Base-by-base conservation (phyloP, 495 filamentous ascomycete species). In the Penicillium egyptiacum region DNA sequence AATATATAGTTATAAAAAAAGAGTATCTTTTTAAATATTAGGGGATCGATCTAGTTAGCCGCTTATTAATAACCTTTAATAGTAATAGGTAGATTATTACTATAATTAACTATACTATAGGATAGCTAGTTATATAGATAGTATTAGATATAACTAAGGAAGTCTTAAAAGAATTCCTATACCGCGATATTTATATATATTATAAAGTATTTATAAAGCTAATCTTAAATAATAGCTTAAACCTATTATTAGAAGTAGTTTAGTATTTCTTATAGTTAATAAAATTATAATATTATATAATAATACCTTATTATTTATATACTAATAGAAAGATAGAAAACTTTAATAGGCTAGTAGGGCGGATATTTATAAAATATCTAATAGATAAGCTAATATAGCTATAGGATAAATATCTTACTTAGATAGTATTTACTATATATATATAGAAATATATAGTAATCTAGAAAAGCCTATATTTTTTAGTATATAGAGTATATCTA, bases 301-400 rank as follows among this genome's bases (percentile, higher is more conserved):
- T 14, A 11, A 56, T 12, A 10, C 53, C 2, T 0, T 56, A 47
- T 6, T 56, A 56, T 8, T 20, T 9, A 4, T 3, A 8, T 4
- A 56, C 28, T 19, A 41, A 56, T 33, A 33, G 28, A 0, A 56
- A 56, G 5, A 10, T 56, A 0, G 22, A 56, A 26, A 56, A 49
- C 20, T 50, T 56, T 37, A 48, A 56, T 43, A 43, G 54, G 0
- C 5, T 56, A 41, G 8, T 56, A 0, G 11, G 20, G 0, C 12
- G n/a, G 10, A 56, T 56, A 42, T 12, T 56, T 30, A 56, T 22
- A 28, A 50, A 56, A 39, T 50, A 40, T n/a, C 22, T 56, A 19
- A 48, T 56, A 48, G 2, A 1, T 4, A 56, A 56, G 11, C 33
- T 35, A 41, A 56, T 22, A 6, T 26, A 10, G 2, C 11, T 37